Evolutionary conservation across 2,329 filamentous ascomycete species (phyloP), one percentile per base, ranked within the genome.

Genomic region (Acephala macrosclerotiorum): DNA sequence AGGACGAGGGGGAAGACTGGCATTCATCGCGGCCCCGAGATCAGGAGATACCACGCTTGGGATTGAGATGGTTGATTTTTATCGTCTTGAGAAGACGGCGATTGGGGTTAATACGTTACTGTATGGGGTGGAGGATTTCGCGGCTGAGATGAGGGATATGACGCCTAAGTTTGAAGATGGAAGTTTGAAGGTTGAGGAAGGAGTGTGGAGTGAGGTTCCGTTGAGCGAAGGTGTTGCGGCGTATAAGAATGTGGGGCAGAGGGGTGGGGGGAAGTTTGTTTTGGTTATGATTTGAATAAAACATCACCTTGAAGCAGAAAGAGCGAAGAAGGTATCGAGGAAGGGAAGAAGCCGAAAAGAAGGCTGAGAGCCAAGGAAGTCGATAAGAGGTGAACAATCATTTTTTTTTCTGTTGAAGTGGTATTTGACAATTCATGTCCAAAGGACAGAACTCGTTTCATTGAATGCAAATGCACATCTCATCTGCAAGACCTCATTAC

Each of bases 121-220:
- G 8, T 72, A 72, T 64, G 38, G 51, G 5, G 68, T 66, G 1
- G 65, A 67, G 47, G 71, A 72, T n/a, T 64, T 69, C 58, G 73
- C 67, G 1, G 29, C 16, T 18, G 63, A 67, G 56, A 47, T 74
- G 57, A 83, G 87, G 64, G 84, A 84, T 84, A 88, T 90, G 73
- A 65, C 58, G 0, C 18, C 57, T 9, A 53, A 61, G 26, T 74
- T 74, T 59, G 71, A 75, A 18, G 36, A 53, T 0, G 69, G 68
- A 0, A 26, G 35, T 2, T 59, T 73, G 58, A 12, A 1, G n/a
- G 64, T 66, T 25, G 9, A 49, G 45, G 63, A 64, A 9, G 67
- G 66, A 7, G 62, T 65, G 11, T 75, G 71, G 71, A 69, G 45
- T 18, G 56, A 69, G 35, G 57, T 71, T 5, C 60, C 64, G 60